Percentiles rank a stretch among this genome's conserved stretches.
phyloP scores from a whole-genome alignment of 176 grass and related monocot species.

The Avena eriantha region DNA sequence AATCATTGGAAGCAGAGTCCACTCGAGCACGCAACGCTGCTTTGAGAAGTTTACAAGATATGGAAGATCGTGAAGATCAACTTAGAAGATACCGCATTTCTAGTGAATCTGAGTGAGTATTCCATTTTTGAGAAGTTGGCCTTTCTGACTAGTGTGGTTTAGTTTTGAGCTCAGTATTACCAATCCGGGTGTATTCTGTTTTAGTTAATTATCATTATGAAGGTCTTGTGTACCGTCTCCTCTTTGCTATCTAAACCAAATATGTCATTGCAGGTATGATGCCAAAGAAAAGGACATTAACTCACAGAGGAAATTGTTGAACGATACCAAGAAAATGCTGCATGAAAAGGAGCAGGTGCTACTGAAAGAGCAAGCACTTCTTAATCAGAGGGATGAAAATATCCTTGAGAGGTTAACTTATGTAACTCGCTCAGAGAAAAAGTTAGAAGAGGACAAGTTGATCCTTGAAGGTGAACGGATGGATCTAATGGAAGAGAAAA shows the following conservation, averaged over 20 bases:
- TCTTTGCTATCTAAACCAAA: conserved; percentile 23
- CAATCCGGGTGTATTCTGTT: background rate
- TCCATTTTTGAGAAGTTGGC: conserved; percentile 44
- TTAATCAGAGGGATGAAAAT: conserved; percentile 79
- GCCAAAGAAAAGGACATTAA: conserved; percentile 80
- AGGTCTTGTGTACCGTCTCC: background rate
- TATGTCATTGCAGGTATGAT: conserved; percentile 57
- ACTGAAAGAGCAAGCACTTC: conserved; percentile 63
- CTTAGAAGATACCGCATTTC: conserved; percentile 64
- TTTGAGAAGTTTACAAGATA: conserved; percentile 74
- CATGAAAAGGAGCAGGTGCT: conserved; percentile 73
- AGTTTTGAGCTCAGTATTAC: conserved; percentile 13
- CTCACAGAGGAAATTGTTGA: conserved; percentile 60
- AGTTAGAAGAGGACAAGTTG: conserved; percentile 59
- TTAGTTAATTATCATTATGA: background rate
- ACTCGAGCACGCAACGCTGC: conserved; percentile 49
- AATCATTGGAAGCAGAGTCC: conserved; percentile 69
- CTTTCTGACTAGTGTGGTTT: background rate
- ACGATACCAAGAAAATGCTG: conserved; percentile 76
- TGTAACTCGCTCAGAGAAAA: conserved; percentile 65
- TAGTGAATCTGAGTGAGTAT: conserved; percentile 73
- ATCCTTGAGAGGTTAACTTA: conserved; percentile 69
- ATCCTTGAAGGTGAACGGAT: conserved; percentile 65
- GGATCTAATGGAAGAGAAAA: conserved; percentile 64
- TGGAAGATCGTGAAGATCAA: conserved; percentile 84